Conservation (phyloP, 345 rosid species). For the Balakata baccata region DNA sequence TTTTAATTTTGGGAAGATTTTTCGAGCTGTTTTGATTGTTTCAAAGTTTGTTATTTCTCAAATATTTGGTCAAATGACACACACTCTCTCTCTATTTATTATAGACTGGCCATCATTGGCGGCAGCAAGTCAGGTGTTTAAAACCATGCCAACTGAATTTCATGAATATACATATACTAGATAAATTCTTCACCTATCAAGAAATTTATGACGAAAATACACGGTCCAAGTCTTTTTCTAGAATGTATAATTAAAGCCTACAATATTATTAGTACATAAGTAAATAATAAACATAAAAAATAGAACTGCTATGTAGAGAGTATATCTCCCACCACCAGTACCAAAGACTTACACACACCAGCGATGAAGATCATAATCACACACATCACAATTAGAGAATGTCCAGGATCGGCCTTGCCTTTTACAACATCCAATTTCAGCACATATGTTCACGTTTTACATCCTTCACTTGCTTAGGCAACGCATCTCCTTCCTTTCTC, state of each 20-base stretch:
- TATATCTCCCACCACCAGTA: slow-evolving; percentile 23
- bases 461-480: slow-evolving; percentile 56
- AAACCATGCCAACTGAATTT: no score
- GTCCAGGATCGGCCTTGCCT: slow-evolving; percentile 73
- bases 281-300: not conserved
- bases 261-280: no score
- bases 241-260: no score
- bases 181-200: no score
- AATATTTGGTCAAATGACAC: no score
- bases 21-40: not conserved
- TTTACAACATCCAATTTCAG: slow-evolving; percentile 62
- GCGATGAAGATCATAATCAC: slow-evolving; percentile 82
- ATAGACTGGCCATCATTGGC: no score
- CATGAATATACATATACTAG: no score
- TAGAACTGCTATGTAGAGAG: not conserved
- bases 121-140: no score
- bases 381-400: slow-evolving; percentile 61
- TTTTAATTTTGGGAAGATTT: no score
- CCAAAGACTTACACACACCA: slow-evolving; percentile 24
- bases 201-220: no score
- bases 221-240: no score
- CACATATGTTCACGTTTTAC: slow-evolving; percentile 54
- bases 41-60: not conserved
- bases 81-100: no score
- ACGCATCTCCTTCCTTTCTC: slow-evolving; percentile 61